phyloP scores from a whole-genome alignment of 2,329 filamentous ascomycete genomes.

The Trichoderma simmonsii region DNA sequence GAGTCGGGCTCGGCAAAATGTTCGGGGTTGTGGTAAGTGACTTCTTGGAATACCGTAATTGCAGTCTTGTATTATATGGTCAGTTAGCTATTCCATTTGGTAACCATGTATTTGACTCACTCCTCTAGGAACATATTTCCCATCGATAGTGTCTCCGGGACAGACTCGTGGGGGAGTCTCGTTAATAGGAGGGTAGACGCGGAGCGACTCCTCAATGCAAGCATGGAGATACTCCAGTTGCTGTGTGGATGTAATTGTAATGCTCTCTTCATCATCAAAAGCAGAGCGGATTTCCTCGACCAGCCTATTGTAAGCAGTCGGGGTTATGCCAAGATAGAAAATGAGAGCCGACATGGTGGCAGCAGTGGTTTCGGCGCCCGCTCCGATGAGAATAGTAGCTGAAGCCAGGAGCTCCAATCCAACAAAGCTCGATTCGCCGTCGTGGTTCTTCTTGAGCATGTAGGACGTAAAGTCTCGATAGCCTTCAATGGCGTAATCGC shows the following conservation, averaged over 20 bases:
- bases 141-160: constrained; percentile 34
- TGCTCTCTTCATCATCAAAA: constrained; percentile 37
- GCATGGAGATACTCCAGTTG: constrained; percentile 38
- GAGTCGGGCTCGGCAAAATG: constrained; percentile 44
- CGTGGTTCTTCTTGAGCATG: constrained; percentile 32
- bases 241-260: constrained; percentile 34
- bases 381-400: constrained; percentile 27
- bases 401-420: constrained; percentile 33
- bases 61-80: constrained; percentile 32
- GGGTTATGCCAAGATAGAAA: constrained; percentile 33
- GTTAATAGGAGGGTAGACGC: constrained; percentile 37
- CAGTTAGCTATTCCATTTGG: background rate
- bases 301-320: constrained; percentile 30
- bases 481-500: constrained; percentile 23
- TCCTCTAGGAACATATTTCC: constrained; percentile 33
- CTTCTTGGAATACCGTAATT: constrained; percentile 43
- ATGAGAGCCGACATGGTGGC: constrained; percentile 30
- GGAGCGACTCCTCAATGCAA: constrained; percentile 41
- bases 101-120: constrained; percentile 37
- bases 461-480: constrained; percentile 27
- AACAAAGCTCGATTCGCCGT: constrained; percentile 30
- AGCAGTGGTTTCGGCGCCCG: constrained; percentile 36
- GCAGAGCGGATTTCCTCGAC: constrained; percentile 34
- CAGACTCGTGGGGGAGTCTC: constrained; percentile 30
- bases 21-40: constrained; percentile 41